Evolutionary conservation across 73 alveolate genomes (phyloP).

Genomic region (Halteria grandinella): DNA sequence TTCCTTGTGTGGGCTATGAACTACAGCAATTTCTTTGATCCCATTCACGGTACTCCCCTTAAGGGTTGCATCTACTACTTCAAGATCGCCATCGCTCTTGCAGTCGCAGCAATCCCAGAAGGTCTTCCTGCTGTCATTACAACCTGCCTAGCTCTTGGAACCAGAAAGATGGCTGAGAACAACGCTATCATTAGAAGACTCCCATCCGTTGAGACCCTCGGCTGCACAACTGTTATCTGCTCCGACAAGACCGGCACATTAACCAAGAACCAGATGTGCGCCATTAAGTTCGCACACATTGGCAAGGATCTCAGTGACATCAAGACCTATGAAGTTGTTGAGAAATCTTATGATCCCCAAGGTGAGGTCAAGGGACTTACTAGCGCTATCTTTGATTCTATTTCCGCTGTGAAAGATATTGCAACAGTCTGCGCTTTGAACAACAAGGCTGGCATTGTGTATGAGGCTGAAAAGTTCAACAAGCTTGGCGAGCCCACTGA

Average conservation of each 20-base stretch:
- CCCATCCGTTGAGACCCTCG: slow-evolving; percentile 93
- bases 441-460: slow-evolving; percentile 64
- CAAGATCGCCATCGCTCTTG: slow-evolving; percentile 97
- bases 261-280: slow-evolving; percentile 93
- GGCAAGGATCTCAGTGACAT: slow-evolving; percentile 49
- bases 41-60: slow-evolving; percentile 80
- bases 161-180: slow-evolving; percentile 86
- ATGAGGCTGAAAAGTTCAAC: slow-evolving; percentile 48
- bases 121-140: slow-evolving; percentile 99
- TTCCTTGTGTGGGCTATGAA: slow-evolving; percentile 89
- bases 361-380: slow-evolving; percentile 69
- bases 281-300: slow-evolving; percentile 69
- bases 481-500: slow-evolving; percentile 89
- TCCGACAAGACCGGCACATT: slow-evolving; percentile 98
- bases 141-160: slow-evolving; percentile 95
- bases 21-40: slow-evolving; percentile 82
- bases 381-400: background rate
- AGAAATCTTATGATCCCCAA: slow-evolving; percentile 76
- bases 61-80: slow-evolving; percentile 96
- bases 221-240: slow-evolving; percentile 98
- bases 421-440: slow-evolving; percentile 64
- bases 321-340: slow-evolving; percentile 70
- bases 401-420: slow-evolving; percentile 49
- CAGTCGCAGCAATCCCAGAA: slow-evolving; percentile 99
- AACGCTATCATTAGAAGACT: slow-evolving; percentile 89